Evolutionary conservation across 2,329 filamentous ascomycete genomes (phyloP).

Genomic region (Talaromyces sp.): DNA sequence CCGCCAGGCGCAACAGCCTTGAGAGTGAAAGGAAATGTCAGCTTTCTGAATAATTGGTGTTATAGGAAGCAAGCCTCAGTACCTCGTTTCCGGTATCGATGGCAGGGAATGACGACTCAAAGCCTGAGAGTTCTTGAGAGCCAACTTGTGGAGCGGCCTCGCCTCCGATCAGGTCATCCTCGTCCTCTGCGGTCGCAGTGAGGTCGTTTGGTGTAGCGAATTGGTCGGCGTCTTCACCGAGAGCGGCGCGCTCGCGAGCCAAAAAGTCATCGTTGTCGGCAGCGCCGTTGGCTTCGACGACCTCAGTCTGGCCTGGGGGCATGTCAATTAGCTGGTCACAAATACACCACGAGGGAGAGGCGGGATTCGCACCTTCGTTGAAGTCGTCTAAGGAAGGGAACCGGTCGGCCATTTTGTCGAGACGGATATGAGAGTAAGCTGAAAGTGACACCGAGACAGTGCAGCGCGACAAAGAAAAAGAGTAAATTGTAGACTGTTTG

Average conservation of each 20-base stretch:
- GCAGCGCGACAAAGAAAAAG: neutral
- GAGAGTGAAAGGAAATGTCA: slow-evolving; percentile 11
- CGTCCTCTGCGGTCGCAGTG: slow-evolving; percentile 54
- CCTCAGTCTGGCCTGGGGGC: slow-evolving; percentile 29
- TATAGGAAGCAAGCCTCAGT: slow-evolving; percentile 18
- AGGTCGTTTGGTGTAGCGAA: slow-evolving; percentile 73
- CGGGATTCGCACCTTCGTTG: slow-evolving; percentile 46
- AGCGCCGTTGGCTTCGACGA: slow-evolving; percentile 24
- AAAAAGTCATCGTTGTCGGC: slow-evolving; percentile 78
- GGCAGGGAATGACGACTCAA: slow-evolving; percentile 88
- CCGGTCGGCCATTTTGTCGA: slow-evolving; percentile 62
- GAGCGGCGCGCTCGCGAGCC: slow-evolving; percentile 78
- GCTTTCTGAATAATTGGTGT: slow-evolving; percentile 11
- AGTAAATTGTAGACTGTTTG: neutral
- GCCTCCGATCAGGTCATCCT: slow-evolving; percentile 67
- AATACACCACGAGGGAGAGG: slow-evolving; percentile 11
- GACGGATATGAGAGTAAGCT: neutral
- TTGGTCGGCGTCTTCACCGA: slow-evolving; percentile 89
- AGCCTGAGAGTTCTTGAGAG: slow-evolving; percentile 53
- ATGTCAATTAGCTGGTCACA: slow-evolving; percentile 21
- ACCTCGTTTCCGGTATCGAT: slow-evolving; percentile 71
- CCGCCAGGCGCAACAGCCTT: slow-evolving; percentile 70
- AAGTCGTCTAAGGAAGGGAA: slow-evolving; percentile 78
- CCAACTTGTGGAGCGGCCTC: slow-evolving; percentile 15
- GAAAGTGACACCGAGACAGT: neutral